Conservation (phyloP, 108 stramenopile species). For the Cyclotella atomus region DNA sequence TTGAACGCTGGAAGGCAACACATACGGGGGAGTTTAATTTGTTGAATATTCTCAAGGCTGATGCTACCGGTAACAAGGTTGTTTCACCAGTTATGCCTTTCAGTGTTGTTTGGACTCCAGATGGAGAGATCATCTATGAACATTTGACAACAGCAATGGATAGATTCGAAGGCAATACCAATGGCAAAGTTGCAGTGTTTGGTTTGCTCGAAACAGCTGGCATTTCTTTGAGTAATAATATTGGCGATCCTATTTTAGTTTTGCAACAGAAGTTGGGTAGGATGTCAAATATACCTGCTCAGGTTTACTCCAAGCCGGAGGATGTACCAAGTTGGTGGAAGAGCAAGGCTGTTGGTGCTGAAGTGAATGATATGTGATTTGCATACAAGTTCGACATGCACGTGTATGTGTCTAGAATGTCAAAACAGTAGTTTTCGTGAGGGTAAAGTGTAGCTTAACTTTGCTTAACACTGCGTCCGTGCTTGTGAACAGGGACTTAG, state of each 20-base stretch:
- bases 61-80: conserved; percentile 28
- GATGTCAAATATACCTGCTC: background rate
- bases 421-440: too few relatives aligned
- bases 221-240: conserved; percentile 11
- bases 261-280: conserved; percentile 26
- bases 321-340: conserved; percentile 1
- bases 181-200: conserved; percentile 45
- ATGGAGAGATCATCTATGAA: conserved; percentile 35
- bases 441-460: too few relatives aligned
- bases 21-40: background rate
- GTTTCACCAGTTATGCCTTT: conserved; percentile 48
- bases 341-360: background rate
- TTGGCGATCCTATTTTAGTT: conserved; percentile 3
- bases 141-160: conserved; percentile 53
- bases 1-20: conserved; percentile 46
- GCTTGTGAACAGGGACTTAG: too few relatives aligned
- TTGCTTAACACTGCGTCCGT: too few relatives aligned
- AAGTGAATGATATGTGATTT: background rate
- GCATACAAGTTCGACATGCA: too few relatives aligned
- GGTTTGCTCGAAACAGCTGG: conserved; percentile 53
- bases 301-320: background rate
- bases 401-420: too few relatives aligned
- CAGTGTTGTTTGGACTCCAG: conserved; percentile 44
- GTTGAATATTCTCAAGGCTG: background rate
- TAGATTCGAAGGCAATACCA: conserved; percentile 55